Evolutionary conservation across 1,284 basidiomycete genomes (phyloP).

Genomic region (Caloboletus inedulis): DNA sequence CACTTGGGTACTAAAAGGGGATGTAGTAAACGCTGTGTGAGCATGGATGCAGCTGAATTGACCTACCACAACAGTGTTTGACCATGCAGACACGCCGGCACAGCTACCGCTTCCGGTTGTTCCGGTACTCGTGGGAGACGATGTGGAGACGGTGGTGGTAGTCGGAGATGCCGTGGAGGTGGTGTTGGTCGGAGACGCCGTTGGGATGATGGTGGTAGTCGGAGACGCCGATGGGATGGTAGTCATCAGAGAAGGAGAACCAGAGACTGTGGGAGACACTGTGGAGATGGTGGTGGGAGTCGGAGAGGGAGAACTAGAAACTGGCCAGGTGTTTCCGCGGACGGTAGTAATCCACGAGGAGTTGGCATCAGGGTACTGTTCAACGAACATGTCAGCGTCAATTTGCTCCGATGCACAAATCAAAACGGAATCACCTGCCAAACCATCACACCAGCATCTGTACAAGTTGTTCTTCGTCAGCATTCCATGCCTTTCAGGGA

Average conservation of each 20-base stretch:
- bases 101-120: not conserved
- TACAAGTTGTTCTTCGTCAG: constrained; percentile 4
- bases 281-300: too few relatives aligned
- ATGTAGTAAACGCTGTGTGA: not conserved
- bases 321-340: constrained; percentile 27
- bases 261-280: too few relatives aligned
- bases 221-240: too few relatives aligned
- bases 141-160: too few relatives aligned
- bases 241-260: too few relatives aligned
- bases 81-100: not conserved
- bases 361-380: constrained; percentile 28
- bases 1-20: not conserved
- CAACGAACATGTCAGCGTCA: constrained; percentile 36
- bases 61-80: not conserved
- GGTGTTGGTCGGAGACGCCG: not conserved
- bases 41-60: not conserved
- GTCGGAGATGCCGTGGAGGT: too few relatives aligned
- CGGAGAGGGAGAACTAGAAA: constrained; percentile 6
- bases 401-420: constrained; percentile 13
- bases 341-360: constrained; percentile 28
- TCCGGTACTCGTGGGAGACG: not conserved
- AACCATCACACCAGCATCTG: constrained; percentile 51
- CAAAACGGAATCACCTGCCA: constrained; percentile 32
- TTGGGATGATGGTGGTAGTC: too few relatives aligned
- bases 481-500: not conserved